Evolutionary conservation across 306 rosid species (phyloP), one percentile per base, ranked within the genome.

Genomic region (Lotus japonicus): DNA sequence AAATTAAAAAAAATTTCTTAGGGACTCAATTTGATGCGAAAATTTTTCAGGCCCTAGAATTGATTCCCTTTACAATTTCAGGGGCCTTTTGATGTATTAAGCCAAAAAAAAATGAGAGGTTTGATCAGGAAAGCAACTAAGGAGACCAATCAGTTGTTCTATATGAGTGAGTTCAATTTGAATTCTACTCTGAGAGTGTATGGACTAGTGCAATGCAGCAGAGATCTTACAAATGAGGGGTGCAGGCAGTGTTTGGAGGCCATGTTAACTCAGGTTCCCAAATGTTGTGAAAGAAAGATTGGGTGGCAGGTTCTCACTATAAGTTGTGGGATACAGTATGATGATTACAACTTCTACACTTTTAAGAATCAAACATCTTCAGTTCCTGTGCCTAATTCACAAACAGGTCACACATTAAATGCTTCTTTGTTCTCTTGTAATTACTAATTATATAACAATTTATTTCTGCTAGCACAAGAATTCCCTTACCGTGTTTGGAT

Each of bases 121-220:
- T 21, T 73, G 59, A 50, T 73, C 10, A 31, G 36, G 5, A 53
- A 14, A 63, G 77, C 77, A 0, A 58, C 76, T 10, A 0, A 0
- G 15, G 49, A 38, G 77, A 42, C 57, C 9, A 53, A 63, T 7
- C 38, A 16, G 10, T 28, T 53, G 39, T 62, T 0, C 12, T 50
- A 49, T 0, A 41, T 11, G 58, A 48, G 31, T 15, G 58, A 6
- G n/a, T 43, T 64, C 9, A 39, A 33, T 12, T 53, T 57, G 57
- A 57, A 71, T 17, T 2, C 19, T 1, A 48, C 39, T 3, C 21
- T 18, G 48, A 53, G 3, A 16, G 39, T 71, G 64, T 73, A 64
- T 44, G 72, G 65, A 3, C 5, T 64, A 17, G 78, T 18, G 11
- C 79, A 74, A 3, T 74, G 73, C 3, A 50, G 54, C 0, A 45